These are phyloP conservation scores for Aspergillus sclerotialis DNA, from an alignment of 2,329 filamentous ascomycete species.

Conservation along the genomic window DNA sequence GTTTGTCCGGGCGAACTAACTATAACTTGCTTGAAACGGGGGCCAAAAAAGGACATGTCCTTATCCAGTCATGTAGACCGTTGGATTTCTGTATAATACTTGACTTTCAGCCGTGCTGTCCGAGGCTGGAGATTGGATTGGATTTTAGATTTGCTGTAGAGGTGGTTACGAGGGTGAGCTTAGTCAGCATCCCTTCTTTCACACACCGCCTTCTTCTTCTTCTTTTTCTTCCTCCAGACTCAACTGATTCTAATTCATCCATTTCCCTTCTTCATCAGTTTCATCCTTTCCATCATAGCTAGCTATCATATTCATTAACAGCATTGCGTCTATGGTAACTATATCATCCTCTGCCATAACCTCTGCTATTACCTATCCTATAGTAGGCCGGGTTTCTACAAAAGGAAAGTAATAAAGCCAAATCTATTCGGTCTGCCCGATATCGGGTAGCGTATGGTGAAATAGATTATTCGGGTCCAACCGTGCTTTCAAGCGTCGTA, in stretches of 20 bases:
- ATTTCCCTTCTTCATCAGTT: neutral
- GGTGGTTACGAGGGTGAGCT: too few species aligned
- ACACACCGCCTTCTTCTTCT: too few species aligned
- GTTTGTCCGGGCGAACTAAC: conserved; percentile 3
- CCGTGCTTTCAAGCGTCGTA: conserved; percentile 2
- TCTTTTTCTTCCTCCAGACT: neutral
- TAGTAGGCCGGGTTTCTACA: neutral
- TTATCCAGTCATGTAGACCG: conserved; percentile 1
- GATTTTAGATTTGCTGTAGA: neutral
- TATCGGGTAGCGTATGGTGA: conserved; percentile 4
- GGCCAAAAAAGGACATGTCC: conserved; percentile 6
- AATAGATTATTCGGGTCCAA: conserved; percentile 5
- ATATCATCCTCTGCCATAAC: too few species aligned
- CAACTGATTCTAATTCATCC: neutral
- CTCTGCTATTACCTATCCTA: too few species aligned
- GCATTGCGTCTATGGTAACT: too few species aligned
- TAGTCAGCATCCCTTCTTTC: too few species aligned
- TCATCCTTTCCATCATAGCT: neutral
- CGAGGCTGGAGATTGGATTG: conserved; percentile 2
- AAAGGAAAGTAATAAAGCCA: conserved; percentile 1
- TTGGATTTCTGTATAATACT: neutral
- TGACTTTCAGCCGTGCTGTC: conserved; percentile 1
- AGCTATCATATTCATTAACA: neutral
- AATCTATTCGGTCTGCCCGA: conserved; percentile 1
- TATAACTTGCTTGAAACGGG: conserved; percentile 5